Evolutionary conservation across 306 rosid genomes (phyloP).

Genomic region (Vigna trinervia): DNA sequence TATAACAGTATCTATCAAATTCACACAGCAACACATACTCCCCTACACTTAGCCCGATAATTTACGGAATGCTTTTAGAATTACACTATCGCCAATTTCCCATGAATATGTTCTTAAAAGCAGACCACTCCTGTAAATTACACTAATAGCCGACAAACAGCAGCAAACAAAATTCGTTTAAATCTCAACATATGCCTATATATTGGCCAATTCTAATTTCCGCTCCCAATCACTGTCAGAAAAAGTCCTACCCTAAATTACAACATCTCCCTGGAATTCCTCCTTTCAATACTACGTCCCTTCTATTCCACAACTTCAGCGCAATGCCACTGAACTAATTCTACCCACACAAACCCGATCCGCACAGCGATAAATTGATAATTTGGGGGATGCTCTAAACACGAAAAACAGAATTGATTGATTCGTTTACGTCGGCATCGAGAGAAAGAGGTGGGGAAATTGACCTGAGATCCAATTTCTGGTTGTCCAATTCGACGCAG

Average conservation of each 20-base stretch:
- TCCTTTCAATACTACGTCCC: conserved; percentile 12
- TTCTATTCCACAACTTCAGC: conserved; percentile 9
- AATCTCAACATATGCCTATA: not conserved
- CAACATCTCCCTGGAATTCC: conserved; percentile 10
- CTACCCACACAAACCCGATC: conserved; percentile 40
- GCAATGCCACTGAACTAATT: conserved; percentile 33
- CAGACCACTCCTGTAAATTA: conserved; percentile 12
- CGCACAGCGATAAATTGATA: conserved; percentile 28
- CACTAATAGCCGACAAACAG: conserved; percentile 7
- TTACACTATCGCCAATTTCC: conserved; percentile 32
- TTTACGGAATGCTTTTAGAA: conserved; percentile 16
- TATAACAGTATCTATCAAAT: not conserved
- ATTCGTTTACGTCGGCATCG: not conserved
- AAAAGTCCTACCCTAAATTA: conserved; percentile 26
- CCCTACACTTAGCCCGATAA: not conserved
- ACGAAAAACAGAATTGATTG: not conserved
- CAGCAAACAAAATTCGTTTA: conserved; percentile 27
- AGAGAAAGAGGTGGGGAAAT: not conserved
- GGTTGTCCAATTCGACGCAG: conserved; percentile 19
- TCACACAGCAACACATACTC: not conserved
- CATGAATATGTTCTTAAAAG: not conserved
- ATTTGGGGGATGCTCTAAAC: not conserved
- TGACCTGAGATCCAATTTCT: conserved; percentile 49
- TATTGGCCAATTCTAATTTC: not conserved
- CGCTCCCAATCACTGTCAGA: conserved; percentile 18